These are phyloP conservation scores for Xylaria hypoxylon DNA, from an alignment of 2,329 filamentous ascomycete genomes.

Conservation along the genomic window DNA sequence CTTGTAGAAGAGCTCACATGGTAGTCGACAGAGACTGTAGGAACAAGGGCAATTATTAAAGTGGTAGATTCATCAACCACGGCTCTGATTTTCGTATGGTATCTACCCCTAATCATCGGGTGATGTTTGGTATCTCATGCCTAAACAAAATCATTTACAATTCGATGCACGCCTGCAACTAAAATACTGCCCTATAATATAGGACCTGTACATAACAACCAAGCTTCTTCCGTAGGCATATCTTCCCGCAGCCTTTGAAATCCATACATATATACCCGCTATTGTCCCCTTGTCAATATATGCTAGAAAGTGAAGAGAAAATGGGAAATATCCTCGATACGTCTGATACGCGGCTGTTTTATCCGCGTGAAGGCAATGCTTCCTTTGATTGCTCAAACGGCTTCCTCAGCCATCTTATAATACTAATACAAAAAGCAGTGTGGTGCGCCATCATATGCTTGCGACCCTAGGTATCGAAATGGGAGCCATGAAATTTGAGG, in stretches of 20 bases:
- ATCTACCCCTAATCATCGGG: conserved; percentile 42
- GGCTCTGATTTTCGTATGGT: conserved; percentile 47
- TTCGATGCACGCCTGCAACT: conserved; percentile 36
- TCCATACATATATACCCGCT: conserved; percentile 5
- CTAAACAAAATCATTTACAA: conserved; percentile 41
- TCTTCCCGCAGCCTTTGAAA: conserved; percentile 13
- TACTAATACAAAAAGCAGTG: conserved; percentile 41
- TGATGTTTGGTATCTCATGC: conserved; percentile 49
- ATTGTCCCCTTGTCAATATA: conserved; percentile 22
- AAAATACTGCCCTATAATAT: conserved; percentile 4
- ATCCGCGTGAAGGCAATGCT: conserved; percentile 15
- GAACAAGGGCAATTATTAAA: not conserved
- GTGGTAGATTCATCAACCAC: conserved; percentile 44
- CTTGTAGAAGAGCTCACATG: not conserved
- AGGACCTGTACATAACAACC: conserved; percentile 24
- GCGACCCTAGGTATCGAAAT: conserved; percentile 48
- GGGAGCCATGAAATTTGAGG: conserved; percentile 36
- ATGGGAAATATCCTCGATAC: conserved; percentile 12
- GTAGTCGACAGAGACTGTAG: not conserved
- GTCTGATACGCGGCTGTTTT: conserved; percentile 11
- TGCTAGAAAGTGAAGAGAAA: conserved; percentile 14
- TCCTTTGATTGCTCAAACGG: conserved; percentile 42
- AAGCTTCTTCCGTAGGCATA: conserved; percentile 1
- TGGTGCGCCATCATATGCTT: conserved; percentile 50
- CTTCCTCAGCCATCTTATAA: conserved; percentile 42